phyloP scores from a whole-genome alignment of 2,329 filamentous ascomycete genomes.

The Zymoseptoria crescenta region DNA sequence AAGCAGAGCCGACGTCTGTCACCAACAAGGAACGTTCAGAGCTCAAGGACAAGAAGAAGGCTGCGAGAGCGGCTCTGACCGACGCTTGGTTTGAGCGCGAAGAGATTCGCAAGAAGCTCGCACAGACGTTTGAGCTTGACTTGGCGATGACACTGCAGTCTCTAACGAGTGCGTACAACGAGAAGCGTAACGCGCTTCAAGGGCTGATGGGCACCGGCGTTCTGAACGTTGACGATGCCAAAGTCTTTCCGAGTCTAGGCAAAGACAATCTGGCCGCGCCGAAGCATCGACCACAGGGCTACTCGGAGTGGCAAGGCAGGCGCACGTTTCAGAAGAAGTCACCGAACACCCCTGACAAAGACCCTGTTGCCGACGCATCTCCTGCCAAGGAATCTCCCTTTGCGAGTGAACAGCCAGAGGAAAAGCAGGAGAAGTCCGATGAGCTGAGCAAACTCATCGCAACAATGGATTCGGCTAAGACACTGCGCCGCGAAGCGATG shows the following conservation, averaged over 20 bases:
- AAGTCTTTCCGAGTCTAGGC: slow-evolving; percentile 11
- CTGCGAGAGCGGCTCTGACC: slow-evolving; percentile 13
- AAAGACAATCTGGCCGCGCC: slow-evolving; percentile 6
- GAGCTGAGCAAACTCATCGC: background rate
- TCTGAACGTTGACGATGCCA: slow-evolving; percentile 17
- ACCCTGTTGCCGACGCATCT: background rate
- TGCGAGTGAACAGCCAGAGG: background rate
- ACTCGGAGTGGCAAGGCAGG: background rate
- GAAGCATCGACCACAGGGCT: slow-evolving; percentile 6
- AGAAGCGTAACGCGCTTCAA: slow-evolving; percentile 9
- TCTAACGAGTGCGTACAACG: slow-evolving; percentile 11
- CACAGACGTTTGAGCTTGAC: slow-evolving; percentile 7
- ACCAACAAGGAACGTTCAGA: background rate
- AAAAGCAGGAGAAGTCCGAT: background rate
- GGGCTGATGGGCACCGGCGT: slow-evolving; percentile 12
- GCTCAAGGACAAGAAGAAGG: slow-evolving; percentile 6
- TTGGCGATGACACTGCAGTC: slow-evolving; percentile 4
- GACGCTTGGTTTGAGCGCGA: slow-evolving; percentile 18
- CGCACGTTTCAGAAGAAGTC: background rate
- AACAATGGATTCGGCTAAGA: slow-evolving; percentile 3
- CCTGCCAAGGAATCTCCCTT: background rate
- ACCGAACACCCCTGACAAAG: background rate
- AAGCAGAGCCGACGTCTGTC: background rate
- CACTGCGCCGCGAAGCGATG: slow-evolving; percentile 5
- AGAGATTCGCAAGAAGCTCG: slow-evolving; percentile 6